Evolutionary conservation across 73 alveolate genomes (phyloP).

Genomic region (Uronychia binucleata): DNA sequence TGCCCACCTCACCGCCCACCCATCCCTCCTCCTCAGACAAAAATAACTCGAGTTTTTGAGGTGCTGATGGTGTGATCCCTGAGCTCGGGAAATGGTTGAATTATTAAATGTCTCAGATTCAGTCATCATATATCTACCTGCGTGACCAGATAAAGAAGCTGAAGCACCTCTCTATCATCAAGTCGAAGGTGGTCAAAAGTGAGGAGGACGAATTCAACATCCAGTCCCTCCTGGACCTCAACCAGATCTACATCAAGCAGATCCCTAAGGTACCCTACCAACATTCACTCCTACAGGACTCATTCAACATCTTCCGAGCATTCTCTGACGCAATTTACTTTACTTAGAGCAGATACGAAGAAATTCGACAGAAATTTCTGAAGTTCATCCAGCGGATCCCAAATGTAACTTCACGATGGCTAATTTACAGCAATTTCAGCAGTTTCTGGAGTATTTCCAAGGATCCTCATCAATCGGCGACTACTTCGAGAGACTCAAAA

Average conservation of each 20-base stretch:
- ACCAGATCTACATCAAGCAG: not conserved
- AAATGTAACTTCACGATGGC: not conserved
- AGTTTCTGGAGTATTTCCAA: not conserved
- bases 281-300: not conserved
- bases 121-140: no score
- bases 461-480: not conserved
- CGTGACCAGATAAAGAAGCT: no score
- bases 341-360: not conserved
- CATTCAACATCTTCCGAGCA: not conserved
- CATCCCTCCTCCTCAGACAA: no score
- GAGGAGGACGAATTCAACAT: no score
- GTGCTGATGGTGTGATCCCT: no score
- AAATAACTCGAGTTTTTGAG: no score
- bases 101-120: no score
- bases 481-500: not conserved
- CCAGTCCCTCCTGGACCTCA: not conserved
- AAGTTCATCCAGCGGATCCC: not conserved
- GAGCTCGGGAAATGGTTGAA: no score
- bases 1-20: no score
- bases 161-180: no score
- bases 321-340: not conserved
- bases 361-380: not conserved
- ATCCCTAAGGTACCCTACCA: not conserved
- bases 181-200: no score
- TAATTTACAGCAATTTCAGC: not conserved